Conservation (phyloP, 345 rosid species). For the Eutrema japonicum region DNA sequence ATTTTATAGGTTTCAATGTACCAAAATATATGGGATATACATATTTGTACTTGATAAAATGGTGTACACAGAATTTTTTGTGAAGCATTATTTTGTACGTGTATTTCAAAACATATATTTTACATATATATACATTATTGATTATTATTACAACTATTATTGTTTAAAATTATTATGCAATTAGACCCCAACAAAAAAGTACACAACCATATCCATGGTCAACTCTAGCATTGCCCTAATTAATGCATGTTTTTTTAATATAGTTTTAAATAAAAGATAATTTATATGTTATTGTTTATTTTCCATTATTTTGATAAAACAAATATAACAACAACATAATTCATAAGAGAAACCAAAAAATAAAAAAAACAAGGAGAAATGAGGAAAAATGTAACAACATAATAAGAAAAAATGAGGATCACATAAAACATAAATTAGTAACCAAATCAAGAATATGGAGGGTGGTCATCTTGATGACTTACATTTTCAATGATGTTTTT, state of each 20-base stretch:
- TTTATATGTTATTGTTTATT: background rate
- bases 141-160: background rate
- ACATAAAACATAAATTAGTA: background rate
- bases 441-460: constrained; percentile 18
- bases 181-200: background rate
- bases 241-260: no score
- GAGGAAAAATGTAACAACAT: background rate
- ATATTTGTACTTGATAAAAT: background rate
- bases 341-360: background rate
- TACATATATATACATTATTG: background rate
- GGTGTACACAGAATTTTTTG: background rate
- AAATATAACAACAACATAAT: no score
- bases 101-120: background rate
- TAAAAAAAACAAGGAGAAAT: background rate
- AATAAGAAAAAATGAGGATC: background rate
- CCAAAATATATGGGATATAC: no score
- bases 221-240: background rate
- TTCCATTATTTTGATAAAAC: no score
- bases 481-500: constrained; percentile 27
- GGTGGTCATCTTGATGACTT: constrained; percentile 16
- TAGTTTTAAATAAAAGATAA: no score
- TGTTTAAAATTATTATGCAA: background rate
- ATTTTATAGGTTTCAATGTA: constrained; percentile 8
- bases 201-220: background rate
- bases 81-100: no score